Evolutionary conservation across 495 filamentous ascomycete species (phyloP), one percentile per base, ranked within the genome.

Genomic region (Neurospora sp.): DNA sequence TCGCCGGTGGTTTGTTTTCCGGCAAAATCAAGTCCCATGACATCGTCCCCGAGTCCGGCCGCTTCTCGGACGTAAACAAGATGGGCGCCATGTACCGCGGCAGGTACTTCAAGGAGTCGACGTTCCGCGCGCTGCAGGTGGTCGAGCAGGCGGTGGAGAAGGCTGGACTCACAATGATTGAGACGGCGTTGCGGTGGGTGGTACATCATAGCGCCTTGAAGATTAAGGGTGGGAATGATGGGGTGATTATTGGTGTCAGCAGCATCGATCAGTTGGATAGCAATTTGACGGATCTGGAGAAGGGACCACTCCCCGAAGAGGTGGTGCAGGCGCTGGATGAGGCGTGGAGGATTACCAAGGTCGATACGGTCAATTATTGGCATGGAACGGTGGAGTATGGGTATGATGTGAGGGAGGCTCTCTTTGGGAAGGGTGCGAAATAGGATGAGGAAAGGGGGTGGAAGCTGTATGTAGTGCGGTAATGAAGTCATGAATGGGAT

Each of bases 261-360:
- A 93, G 87, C 75, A 83, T 91, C 71, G 83, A 86, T 35, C 94
- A 97, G 81, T 82, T 98, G 31, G 87, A 92, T 76, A 81, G 83
- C 68, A 97, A 98, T 75, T 83, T 98, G 68, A 84, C 86, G 40
- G 87, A 92, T 75, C 78, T 96, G 4, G 92, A 96, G 82, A 97
- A 96, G 82, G 93, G 93, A 0, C 94, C 94, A 12, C 81, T 98
- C 69, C 94, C 94, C 0, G 88, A 94, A 61, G 94, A 96, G 69
- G 91, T 97, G 31, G 86, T 97, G 20, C 80, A 91, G 77, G 90
- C 87, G 27, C 81, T 97, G 70, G 94, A 97, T 78, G 85, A 93
- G 81, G 94, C 93, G 10, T 92, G 91, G 91, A 42, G 65, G 73
- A 81, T 93, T 16, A 79, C 86, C 12, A 93, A 94, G 85, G 75